Base-by-base conservation (phyloP, 768 basidiomycete species). In the Lentinus tigrinus region DNA sequence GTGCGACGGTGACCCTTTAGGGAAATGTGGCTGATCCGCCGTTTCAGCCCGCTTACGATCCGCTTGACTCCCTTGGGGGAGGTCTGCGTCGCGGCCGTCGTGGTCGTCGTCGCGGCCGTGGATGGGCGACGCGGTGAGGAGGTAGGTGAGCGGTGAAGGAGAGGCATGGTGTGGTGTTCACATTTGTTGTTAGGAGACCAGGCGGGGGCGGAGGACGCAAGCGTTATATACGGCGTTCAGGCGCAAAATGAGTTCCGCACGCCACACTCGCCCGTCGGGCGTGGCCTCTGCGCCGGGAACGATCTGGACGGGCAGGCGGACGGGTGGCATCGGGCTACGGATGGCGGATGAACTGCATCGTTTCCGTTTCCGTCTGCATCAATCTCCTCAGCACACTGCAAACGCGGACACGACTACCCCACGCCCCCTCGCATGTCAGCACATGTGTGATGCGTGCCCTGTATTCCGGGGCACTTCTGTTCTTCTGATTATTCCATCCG, bases 11-110 rank as follows among this genome's bases (percentile, higher is more conserved):
- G 62, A 10, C 65, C 58, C 27, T 47, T 48, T 34, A 51, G 57
- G 61, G 58, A 60, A 11, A 62, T 62, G 52, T 54, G 47, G 56
- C 57, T 59, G 50, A 67, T 64, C 19, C 63, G 58, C 28, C 63
- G 54, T 47, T 58, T 64, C 38, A 67, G 40, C n/a, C 58, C 58
- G 46, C 52, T 62, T 11, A 64, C 65, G 53, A 67, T 59, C 17
- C 59, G 57, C 47, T 63, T 63, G 36, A 65, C 59, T 48, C 61
- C 61, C 43, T 59, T 57, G 46, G 27, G 48, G 37, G 52, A 50
- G 49, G 46, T 46, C 16, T 54, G n/a, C 1, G 36, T 24, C n/a
- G 54, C 26, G 37, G 46, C 31, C 19, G 36, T 24, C 13, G 47
- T 10, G 4, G 27, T 31, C 37, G 43, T 47, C 23, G 50, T n/a